A percentile compares a stretch with the other conserved stretches of the same genome.
phyloP scores from a whole-genome alignment of 179 eudicot genomes.

The Silene coronaria region DNA sequence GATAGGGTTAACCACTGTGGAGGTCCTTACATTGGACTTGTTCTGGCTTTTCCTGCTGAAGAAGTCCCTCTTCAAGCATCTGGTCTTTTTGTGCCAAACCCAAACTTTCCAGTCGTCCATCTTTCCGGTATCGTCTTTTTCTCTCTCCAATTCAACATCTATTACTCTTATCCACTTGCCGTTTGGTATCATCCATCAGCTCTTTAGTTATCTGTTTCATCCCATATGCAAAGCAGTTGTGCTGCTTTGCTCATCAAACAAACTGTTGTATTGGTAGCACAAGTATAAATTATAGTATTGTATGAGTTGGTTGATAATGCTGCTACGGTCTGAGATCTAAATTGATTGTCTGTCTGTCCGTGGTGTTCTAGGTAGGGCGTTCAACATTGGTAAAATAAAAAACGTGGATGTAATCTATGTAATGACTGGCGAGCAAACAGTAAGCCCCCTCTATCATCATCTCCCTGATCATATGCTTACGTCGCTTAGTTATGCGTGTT shows the following conservation, averaged over 20 bases:
- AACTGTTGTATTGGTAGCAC: too few species aligned
- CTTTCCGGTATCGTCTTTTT: conserved; percentile 35
- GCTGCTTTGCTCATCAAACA: too few species aligned
- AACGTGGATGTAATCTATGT: conserved; percentile 50
- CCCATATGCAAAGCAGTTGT: neutral
- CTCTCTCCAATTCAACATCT: too few species aligned
- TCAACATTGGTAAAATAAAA: conserved; percentile 47
- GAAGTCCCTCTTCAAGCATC: conserved; percentile 35
- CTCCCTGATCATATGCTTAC: neutral
- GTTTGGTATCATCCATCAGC: neutral
- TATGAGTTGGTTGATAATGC: neutral
- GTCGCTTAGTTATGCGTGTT: too few species aligned
- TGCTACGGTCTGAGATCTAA: neutral
- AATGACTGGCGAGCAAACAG: conserved; percentile 48
- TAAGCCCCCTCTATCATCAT: conserved; percentile 13
- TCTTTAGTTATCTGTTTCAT: neutral
- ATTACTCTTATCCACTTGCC: too few species aligned
- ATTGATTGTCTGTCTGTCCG: neutral
- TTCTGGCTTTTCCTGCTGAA: conserved; percentile 43
- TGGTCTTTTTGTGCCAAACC: conserved; percentile 39
- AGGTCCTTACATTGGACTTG: conserved; percentile 45
- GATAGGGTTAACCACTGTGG: conserved; percentile 33
- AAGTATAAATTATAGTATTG: neutral
- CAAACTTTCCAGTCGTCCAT: conserved; percentile 27
- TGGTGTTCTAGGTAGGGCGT: conserved; percentile 41